phyloP scores from a whole-genome alignment of 2,329 filamentous ascomycete genomes.

The Eurotiales sp. region DNA sequence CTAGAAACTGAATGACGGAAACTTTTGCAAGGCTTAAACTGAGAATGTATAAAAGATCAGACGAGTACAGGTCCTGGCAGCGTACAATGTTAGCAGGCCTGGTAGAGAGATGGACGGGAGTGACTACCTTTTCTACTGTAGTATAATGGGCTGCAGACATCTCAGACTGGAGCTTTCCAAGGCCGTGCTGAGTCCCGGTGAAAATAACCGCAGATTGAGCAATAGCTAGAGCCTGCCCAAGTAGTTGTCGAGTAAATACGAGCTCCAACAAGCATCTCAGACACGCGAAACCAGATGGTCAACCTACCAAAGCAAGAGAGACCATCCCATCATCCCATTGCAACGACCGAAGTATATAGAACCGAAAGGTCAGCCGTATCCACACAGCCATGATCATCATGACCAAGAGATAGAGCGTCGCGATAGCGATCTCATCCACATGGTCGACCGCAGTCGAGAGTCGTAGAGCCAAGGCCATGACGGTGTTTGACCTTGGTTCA shows the following conservation, averaged over 20 bases:
- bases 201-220: constrained; percentile 2
- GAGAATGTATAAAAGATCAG: constrained; percentile 4
- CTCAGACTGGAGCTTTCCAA: constrained; percentile 3
- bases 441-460: neutral
- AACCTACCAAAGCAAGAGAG: neutral
- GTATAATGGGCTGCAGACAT: neutral
- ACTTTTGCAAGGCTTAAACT: constrained; percentile 3
- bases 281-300: neutral
- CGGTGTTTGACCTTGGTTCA: neutral
- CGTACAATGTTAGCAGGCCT: neutral
- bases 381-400: constrained; percentile 6
- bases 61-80: neutral
- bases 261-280: neutral
- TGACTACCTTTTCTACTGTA: neutral
- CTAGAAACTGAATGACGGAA: neutral
- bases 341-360: constrained; percentile 1
- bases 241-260: neutral
- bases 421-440: constrained; percentile 5
- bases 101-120: neutral
- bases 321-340: constrained; percentile 2
- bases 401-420: constrained; percentile 6
- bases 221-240: neutral
- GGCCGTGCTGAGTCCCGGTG: neutral
- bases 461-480: neutral
- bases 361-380: constrained; percentile 1